Base-by-base conservation (phyloP, 257 asterid species). In the Fraxinus excelsior region DNA sequence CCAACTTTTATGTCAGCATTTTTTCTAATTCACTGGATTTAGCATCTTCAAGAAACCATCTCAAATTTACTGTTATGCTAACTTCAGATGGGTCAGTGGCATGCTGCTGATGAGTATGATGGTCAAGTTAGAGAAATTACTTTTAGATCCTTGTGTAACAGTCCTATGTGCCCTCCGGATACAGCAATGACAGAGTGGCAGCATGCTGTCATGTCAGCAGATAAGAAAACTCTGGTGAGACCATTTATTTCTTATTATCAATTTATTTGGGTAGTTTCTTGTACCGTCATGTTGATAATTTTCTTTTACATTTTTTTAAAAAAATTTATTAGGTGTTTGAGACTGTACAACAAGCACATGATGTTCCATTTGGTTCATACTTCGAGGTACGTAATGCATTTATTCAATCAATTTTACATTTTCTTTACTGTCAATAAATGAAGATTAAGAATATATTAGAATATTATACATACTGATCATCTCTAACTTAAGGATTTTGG, bases 131-230 rank as follows among this genome's bases (percentile, higher is more conserved):
- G 99, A 87, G 97, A 94, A 85, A 91, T 92, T 77, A 86, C 88
- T 65, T 87, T 85, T 76, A 89, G 92, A 84, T 82, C 91, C 65
- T 75, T 91, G 84, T 94, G 97, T 76, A 84, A 91, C 73, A 91
- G 92, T 78, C 97, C 99, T 19, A 87, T 94, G 94, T 94, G 99
- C 80, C 97, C 97, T 80, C 96, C 99, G 44, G 94, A 94, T 85
- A 94, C 96, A 71, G 92, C 96, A 73, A 87, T 94, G 85, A 91
- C 96, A 21, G 99, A 94, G 88, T 80, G 83, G 86, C 97, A 94
- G 75, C 97, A 91, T 81, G 85, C 44, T 73, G 85, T 86, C 79
- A 76, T 92, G 58, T 91, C 97, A 18, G 80, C 84, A 71, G 99
- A 94, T 84, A 92, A 85, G 74, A 91, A 81, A 73, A 83, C 76